Percentiles rank a stretch among this genome's conserved stretches.
phyloP scores from a whole-genome alignment of 768 basidiomycete species.

The Lentinula detonsa region DNA sequence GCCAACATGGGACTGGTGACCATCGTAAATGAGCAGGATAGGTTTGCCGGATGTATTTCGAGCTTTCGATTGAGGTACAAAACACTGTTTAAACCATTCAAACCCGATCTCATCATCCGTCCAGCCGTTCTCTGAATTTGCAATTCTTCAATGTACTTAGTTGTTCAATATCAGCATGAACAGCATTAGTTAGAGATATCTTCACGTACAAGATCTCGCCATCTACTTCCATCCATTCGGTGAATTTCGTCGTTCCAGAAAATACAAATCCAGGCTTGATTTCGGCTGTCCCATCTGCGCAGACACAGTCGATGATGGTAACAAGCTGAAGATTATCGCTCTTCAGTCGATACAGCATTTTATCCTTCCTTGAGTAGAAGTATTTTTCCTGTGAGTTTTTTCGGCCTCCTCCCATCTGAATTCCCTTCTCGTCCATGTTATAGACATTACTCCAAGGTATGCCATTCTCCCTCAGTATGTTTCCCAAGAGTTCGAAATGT shows the following conservation, averaged over 20 bases:
- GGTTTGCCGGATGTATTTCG: slow-evolving; percentile 20
- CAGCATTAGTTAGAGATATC: neutral
- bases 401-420: slow-evolving; percentile 20
- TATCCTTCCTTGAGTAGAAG: slow-evolving; percentile 16
- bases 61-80: slow-evolving; percentile 31
- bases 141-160: slow-evolving; percentile 19
- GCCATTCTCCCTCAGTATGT: slow-evolving; percentile 14
- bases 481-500: slow-evolving; percentile 18
- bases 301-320: slow-evolving; percentile 32
- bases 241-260: slow-evolving; percentile 16
- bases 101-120: slow-evolving; percentile 26
- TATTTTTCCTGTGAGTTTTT: slow-evolving; percentile 11
- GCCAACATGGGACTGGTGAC: slow-evolving; percentile 35
- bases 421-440: slow-evolving; percentile 25
- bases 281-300: slow-evolving; percentile 23
- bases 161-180: neutral
- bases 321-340: slow-evolving; percentile 34
- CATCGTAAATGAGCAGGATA: slow-evolving; percentile 35
- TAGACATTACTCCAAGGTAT: slow-evolving; percentile 22
- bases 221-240: slow-evolving; percentile 20
- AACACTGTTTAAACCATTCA: neutral
- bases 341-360: slow-evolving; percentile 13
- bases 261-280: slow-evolving; percentile 30
- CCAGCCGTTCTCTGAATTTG: slow-evolving; percentile 33
- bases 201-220: slow-evolving; percentile 14